Conservation (phyloP, 2,329 filamentous ascomycete genomes). For the Ophiostoma ips region DNA sequence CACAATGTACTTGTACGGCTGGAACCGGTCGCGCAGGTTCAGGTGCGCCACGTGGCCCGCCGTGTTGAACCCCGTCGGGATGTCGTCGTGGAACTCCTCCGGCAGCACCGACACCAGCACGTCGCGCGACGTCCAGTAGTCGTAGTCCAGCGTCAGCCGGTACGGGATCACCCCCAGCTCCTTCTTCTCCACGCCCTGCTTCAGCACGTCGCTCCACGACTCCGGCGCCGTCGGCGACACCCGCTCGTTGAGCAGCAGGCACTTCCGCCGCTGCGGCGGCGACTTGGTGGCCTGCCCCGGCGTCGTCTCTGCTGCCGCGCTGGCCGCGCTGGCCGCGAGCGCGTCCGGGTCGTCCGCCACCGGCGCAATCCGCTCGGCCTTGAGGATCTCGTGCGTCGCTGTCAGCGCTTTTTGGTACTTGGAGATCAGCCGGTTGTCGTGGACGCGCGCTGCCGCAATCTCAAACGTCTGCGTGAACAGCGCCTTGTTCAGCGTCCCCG, state of each 20-base stretch:
- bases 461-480: conserved; percentile 69
- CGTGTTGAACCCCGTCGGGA: conserved; percentile 74
- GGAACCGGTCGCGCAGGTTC: conserved; percentile 71
- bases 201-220: conserved; percentile 63
- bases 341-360: conserved; percentile 51
- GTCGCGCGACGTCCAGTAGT: conserved; percentile 81
- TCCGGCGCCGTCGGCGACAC: conserved; percentile 45
- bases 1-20: conserved; percentile 76
- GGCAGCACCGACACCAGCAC: conserved; percentile 73
- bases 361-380: conserved; percentile 46
- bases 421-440: conserved; percentile 61
- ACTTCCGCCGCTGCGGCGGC: conserved; percentile 29
- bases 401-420: conserved; percentile 53
- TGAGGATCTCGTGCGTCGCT: conserved; percentile 51
- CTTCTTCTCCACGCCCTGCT: conserved; percentile 53
- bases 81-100: conserved; percentile 62
- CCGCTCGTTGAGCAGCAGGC: conserved; percentile 43
- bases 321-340: too few relatives aligned
- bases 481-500: conserved; percentile 53
- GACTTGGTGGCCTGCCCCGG: background rate
- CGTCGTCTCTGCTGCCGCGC: conserved; percentile 30
- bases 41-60: conserved; percentile 89
- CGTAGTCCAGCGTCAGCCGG: conserved; percentile 63
- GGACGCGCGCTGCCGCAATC: conserved; percentile 63
- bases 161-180: conserved; percentile 63